Evolutionary conservation across 139 green algal genomes (phyloP).

Genomic region (Micromonas commoda): DNA sequence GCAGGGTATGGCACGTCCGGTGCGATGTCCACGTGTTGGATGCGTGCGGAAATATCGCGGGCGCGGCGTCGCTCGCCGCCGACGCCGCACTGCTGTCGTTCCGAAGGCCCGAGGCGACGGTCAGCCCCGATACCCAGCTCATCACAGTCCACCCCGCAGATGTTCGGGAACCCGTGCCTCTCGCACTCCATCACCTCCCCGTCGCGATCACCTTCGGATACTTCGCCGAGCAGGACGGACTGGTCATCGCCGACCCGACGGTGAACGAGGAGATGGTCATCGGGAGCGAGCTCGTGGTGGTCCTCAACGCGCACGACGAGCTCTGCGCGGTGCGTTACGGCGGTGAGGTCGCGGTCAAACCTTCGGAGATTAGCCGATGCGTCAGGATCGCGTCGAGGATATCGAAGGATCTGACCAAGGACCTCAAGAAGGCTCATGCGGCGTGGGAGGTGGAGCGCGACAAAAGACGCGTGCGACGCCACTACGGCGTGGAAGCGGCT

Average conservation of each 20-base stretch:
- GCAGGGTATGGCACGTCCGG: conserved; percentile 70
- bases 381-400: conserved; percentile 12
- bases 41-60: conserved; percentile 68
- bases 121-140: conserved; percentile 40
- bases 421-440: conserved; percentile 50
- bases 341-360: conserved; percentile 41
- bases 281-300: conserved; percentile 31
- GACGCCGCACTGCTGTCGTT: conserved; percentile 71
- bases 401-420: conserved; percentile 39
- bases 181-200: conserved; percentile 82
- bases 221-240: conserved; percentile 52
- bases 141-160: conserved; percentile 46
- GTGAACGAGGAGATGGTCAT: conserved; percentile 61
- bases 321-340: conserved; percentile 74
- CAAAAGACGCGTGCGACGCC: conserved; percentile 33
- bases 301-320: conserved; percentile 57
- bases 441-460: conserved; percentile 51
- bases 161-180: conserved; percentile 64
- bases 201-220: conserved; percentile 71
- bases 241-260: conserved; percentile 58
- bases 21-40: conserved; percentile 74
- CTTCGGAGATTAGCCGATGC: conserved; percentile 38
- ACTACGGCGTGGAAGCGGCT: conserved; percentile 8
- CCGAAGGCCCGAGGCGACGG: conserved; percentile 57
- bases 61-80: conserved; percentile 62